Percentiles rank a stretch among this genome's conserved stretches.
These are phyloP conservation scores for Zychaea mexicana DNA, from an alignment of 371 early-diverging fungal species.

Conservation along the genomic window DNA sequence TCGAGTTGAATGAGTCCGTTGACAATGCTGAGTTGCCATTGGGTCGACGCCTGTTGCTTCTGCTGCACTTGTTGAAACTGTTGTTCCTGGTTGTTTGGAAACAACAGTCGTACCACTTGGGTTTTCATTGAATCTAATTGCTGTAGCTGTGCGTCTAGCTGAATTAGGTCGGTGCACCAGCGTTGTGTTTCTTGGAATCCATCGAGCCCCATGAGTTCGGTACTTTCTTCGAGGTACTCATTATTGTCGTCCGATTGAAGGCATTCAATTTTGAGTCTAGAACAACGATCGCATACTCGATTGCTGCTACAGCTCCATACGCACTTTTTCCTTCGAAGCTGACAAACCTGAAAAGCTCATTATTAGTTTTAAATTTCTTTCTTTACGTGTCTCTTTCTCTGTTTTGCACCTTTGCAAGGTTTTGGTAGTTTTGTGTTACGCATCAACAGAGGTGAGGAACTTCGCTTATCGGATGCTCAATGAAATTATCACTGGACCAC, in stretches of 20 bases:
- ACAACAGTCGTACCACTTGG: too few species aligned
- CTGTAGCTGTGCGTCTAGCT: not conserved
- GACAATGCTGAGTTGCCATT: not conserved
- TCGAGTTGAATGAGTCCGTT: not conserved
- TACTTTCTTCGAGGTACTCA: not conserved
- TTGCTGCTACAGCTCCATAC: not conserved
- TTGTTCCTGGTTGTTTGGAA: too few species aligned
- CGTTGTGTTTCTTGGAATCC: not conserved
- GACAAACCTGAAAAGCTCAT: too few species aligned
- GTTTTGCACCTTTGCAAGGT: conserved; percentile 1
- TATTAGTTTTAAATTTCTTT: too few species aligned
- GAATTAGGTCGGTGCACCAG: not conserved
- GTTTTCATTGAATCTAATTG: not conserved
- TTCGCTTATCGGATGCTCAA: too few species aligned
- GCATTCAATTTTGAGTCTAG: not conserved
- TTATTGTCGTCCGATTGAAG: not conserved
- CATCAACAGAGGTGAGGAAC: too few species aligned
- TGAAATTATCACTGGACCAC: too few species aligned
- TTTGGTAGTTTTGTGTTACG: not conserved
- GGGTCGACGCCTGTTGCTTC: too few species aligned
- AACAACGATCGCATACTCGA: not conserved
- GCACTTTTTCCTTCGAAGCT: not conserved
- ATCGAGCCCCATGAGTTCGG: not conserved
- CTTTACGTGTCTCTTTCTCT: too few species aligned
- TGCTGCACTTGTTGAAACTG: not conserved